A percentile compares a stretch with the other conserved stretches of the same genome.
Evolutionary conservation across 495 filamentous ascomycete species (phyloP).

Genomic region (Penicillium maclennaniae): DNA sequence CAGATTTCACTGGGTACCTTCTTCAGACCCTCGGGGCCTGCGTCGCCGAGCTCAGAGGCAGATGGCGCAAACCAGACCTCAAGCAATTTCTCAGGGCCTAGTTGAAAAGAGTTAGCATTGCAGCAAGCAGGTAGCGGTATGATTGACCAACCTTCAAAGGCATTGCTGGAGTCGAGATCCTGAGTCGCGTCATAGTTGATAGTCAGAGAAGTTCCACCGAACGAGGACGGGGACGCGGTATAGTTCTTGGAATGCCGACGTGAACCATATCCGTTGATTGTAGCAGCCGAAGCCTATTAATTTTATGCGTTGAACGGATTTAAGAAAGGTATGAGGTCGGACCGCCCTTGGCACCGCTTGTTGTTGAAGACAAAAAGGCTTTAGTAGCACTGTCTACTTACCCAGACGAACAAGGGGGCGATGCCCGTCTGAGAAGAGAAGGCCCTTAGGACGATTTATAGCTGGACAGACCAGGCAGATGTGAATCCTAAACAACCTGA

Average conservation of each 20-base stretch:
- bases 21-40: constrained; percentile 77
- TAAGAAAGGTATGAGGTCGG: constrained; percentile 25
- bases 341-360: constrained; percentile 22
- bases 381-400: constrained; percentile 62
- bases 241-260: constrained; percentile 71
- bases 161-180: constrained; percentile 93
- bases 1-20: constrained; percentile 77
- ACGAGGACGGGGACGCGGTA: constrained; percentile 72
- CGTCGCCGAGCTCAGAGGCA: constrained; percentile 65
- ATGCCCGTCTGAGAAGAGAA: constrained; percentile 89
- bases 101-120: constrained; percentile 6
- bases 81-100: constrained; percentile 93
- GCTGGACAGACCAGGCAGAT: constrained; percentile 60
- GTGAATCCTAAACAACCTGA: constrained; percentile 36
- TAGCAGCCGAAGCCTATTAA: constrained; percentile 22
- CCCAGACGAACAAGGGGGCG: constrained; percentile 84
- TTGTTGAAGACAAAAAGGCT: constrained; percentile 34
- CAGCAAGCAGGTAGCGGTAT: background rate
- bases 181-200: constrained; percentile 96
- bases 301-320: constrained; percentile 8
- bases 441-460: constrained; percentile 66
- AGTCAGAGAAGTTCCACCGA: constrained; percentile 75
- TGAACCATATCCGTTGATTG: constrained; percentile 70
- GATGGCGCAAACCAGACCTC: constrained; percentile 98
- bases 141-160: constrained; percentile 75